Base-by-base conservation (phyloP, 2,329 filamentous ascomycete genomes). In the Neofusicoccum kwambonambiense region DNA sequence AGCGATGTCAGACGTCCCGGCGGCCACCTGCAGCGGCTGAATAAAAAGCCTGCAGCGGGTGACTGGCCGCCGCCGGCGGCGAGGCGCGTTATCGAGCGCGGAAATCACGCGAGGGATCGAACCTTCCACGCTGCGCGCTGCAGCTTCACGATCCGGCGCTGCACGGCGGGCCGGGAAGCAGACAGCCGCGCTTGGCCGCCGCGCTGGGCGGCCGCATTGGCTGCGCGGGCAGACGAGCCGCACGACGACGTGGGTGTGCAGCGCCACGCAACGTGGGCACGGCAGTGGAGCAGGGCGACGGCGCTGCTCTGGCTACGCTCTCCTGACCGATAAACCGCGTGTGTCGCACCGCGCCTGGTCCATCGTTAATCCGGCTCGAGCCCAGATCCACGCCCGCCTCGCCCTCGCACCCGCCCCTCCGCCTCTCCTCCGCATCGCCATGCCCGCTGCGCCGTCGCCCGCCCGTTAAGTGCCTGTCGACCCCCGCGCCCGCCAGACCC, bases 391-490 rank as follows among this genome's bases (percentile, higher is more conserved):
- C 19, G n/a, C 37, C 39, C 39, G 15, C 50, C 22, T 22, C 22
- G 22, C 22, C 22, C 0, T 22, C 22, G 22, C 22, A 22, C 22
- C 22, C 22, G 22, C 3, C 22, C 22, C 22, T 22, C 22, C 22
- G 22, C 22, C 22, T 22, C 41, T 47, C 17, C 17, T 57, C 51
- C 41, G 17, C 54, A 52, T 17, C 27, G 47, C 57, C 47, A 54
- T 41, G 67, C 69, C 19, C 68, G 70, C 70, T 67, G 68, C 66
- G 67, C 73, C 73, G 71, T 71, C 73, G 72, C 68, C 65, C 67
- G 56, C 60, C 66, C 62, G 69, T 65, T 66, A 64, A 66, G 67
- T 68, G 49, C 61, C 56, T 65, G 64, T 39, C 41, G 39, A 15
- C 50, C 61, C 34, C 57, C 22, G 41, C 49, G 8, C 22, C 58